Evolutionary conservation across 768 basidiomycete species (phyloP).

Genomic region (Lentinula detonsa): DNA sequence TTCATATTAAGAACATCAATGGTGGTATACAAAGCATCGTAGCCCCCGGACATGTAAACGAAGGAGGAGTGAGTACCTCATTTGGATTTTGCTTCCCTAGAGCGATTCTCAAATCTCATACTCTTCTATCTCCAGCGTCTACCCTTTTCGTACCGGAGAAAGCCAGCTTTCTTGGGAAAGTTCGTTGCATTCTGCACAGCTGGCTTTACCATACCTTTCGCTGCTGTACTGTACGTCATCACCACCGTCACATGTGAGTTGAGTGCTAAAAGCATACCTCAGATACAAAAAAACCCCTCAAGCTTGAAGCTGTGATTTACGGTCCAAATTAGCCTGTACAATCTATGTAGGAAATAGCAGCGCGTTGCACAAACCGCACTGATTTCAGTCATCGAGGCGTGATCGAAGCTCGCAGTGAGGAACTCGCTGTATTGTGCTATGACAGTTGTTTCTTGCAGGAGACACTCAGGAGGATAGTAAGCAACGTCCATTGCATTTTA

Average conservation of each 20-base stretch:
- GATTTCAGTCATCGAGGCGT: no score
- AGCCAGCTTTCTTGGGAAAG: background rate
- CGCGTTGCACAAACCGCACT: background rate
- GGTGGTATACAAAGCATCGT: conserved; percentile 1
- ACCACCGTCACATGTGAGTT: background rate
- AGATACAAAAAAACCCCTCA: background rate
- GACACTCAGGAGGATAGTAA: no score
- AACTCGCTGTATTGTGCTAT: no score
- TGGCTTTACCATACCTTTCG: background rate
- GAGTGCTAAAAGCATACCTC: background rate
- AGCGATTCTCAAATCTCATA: no score
- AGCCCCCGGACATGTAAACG: background rate
- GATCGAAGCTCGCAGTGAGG: no score
- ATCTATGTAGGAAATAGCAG: background rate
- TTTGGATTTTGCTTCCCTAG: background rate
- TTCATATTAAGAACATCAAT: background rate
- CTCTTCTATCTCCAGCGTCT: background rate
- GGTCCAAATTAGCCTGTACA: background rate
- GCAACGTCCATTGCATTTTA: no score
- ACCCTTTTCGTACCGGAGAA: background rate
- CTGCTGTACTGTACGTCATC: background rate
- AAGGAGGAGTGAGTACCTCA: background rate
- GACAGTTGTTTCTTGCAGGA: no score
- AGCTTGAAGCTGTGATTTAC: background rate
- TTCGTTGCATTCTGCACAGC: conserved; percentile 1